Evolutionary conservation across 768 basidiomycete genomes (phyloP).

Genomic region (Mycena leptocephala): DNA sequence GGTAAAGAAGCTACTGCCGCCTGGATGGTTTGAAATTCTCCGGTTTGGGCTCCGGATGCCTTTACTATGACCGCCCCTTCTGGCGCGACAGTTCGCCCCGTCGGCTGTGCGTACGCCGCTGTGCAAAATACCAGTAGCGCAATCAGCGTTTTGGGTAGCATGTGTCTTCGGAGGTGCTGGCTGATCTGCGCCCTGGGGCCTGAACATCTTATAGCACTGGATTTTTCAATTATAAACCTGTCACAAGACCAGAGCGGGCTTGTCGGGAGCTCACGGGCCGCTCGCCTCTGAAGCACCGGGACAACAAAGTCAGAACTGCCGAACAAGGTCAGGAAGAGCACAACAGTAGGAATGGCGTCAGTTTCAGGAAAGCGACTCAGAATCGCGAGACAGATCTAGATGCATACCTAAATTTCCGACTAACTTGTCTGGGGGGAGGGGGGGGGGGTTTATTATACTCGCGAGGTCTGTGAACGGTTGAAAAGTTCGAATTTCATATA

Average conservation of each 20-base stretch:
- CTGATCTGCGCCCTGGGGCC: not conserved
- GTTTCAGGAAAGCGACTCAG: no score
- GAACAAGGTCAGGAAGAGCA: no score
- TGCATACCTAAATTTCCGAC: no score
- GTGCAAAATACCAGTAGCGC: not conserved
- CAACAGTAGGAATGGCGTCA: no score
- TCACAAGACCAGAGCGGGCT: not conserved
- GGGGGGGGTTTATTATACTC: no score
- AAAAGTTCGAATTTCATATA: no score
- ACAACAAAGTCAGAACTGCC: not conserved
- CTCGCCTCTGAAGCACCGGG: not conserved
- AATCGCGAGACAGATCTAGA: no score
- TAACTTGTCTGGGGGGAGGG: no score
- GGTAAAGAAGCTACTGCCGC: constrained; percentile 14
- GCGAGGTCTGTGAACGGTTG: no score
- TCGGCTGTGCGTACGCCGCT: not conserved
- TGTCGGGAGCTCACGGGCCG: not conserved
- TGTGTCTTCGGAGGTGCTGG: not conserved
- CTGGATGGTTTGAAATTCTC: constrained; percentile 14
- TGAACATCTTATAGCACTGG: not conserved
- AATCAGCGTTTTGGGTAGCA: not conserved
- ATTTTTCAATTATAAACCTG: no score
- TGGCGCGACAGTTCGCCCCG: constrained; percentile 1
- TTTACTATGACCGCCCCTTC: constrained; percentile 7
- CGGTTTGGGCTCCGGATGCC: not conserved